Evolutionary conservation across 2,329 filamentous ascomycete genomes (phyloP).

Genomic region (Thermothelomyces thermophilus): DNA sequence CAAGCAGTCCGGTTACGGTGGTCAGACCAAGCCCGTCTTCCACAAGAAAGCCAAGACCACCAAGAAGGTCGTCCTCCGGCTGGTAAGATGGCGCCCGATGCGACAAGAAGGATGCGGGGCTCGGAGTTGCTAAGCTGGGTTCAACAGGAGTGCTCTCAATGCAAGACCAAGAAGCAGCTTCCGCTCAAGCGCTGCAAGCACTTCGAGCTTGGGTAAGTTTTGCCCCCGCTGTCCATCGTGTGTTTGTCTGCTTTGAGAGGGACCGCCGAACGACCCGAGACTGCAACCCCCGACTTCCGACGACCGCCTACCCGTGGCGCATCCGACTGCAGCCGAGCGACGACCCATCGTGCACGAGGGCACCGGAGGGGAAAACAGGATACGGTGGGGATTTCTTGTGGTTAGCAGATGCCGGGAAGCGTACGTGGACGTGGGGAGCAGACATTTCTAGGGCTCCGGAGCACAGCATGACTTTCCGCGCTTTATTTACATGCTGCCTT

Average conservation of each 20-base stretch:
- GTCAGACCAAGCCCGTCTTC: constrained; percentile 99
- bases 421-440: too few species aligned
- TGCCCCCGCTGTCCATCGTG: neutral
- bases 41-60: constrained; percentile 99
- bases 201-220: constrained; percentile 92
- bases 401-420: too few species aligned
- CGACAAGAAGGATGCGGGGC: constrained; percentile 2
- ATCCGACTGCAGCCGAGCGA: neutral
- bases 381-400: too few species aligned
- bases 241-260: constrained; percentile 9
- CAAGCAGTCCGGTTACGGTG: constrained; percentile 99
- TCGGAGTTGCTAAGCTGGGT: constrained; percentile 17
- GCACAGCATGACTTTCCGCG: too few species aligned
- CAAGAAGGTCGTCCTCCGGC: constrained; percentile 98
- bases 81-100: constrained; percentile 36
- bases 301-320: neutral
- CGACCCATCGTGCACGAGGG: neutral
- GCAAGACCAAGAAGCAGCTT: constrained; percentile 98
- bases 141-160: constrained; percentile 72
- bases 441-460: too few species aligned
- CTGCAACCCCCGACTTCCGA: constrained; percentile 2
- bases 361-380: too few species aligned
- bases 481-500: too few species aligned
- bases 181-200: constrained; percentile 99
- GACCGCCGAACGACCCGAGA: constrained; percentile 15